Conservation (phyloP, 2,329 filamentous ascomycete species). For the Pestalotiopsis sp. region DNA sequence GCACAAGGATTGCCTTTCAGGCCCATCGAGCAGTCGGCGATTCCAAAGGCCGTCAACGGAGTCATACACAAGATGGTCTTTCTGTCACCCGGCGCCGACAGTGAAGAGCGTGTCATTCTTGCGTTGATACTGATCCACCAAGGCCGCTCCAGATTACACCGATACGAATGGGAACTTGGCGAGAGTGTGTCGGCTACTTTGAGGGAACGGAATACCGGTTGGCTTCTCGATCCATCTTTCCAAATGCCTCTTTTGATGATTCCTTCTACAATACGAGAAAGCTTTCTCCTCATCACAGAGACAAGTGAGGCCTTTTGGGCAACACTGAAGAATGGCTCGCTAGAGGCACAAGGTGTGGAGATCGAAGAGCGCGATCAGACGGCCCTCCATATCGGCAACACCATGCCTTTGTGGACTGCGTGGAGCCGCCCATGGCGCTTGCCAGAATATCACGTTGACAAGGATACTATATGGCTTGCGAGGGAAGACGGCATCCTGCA, state of each 20-base stretch:
- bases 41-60: constrained; percentile 59
- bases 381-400: constrained; percentile 47
- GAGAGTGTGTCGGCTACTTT: constrained; percentile 50
- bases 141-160: constrained; percentile 53
- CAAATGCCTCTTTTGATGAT: constrained; percentile 71
- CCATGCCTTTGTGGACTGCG: constrained; percentile 71
- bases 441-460: constrained; percentile 59
- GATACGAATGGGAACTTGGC: constrained; percentile 63
- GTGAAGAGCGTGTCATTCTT: constrained; percentile 75
- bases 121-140: constrained; percentile 62
- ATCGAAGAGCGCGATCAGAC: constrained; percentile 44
- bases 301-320: constrained; percentile 36
- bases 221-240: constrained; percentile 51
- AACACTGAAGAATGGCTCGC: constrained; percentile 25
- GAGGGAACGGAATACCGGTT: constrained; percentile 49
- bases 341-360: constrained; percentile 48
- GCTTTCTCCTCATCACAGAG: constrained; percentile 71
- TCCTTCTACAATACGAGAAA: constrained; percentile 69
- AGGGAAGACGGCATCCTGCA: constrained; percentile 84
- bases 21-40: constrained; percentile 54
- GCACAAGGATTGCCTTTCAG: constrained; percentile 45
- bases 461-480: constrained; percentile 83
- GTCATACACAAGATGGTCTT: constrained; percentile 89
- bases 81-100: constrained; percentile 68
- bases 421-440: constrained; percentile 81